phyloP scores from a whole-genome alignment of 2,329 filamentous ascomycete genomes.

The Aspergillus viridinutans region DNA sequence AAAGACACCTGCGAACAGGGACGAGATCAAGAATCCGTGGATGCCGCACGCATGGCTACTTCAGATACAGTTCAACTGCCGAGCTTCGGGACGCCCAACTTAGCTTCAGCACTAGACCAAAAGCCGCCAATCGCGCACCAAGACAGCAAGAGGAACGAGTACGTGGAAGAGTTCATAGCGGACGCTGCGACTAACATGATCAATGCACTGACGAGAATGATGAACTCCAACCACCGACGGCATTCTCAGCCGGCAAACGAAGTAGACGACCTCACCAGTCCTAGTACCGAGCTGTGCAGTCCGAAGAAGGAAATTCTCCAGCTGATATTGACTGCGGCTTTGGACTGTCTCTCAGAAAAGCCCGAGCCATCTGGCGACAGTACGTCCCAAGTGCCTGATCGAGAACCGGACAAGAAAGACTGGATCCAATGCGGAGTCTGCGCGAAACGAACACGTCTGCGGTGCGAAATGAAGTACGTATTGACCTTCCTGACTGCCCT shows the following conservation, averaged over 20 bases:
- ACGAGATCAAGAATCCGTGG: not conserved
- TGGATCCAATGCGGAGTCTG: constrained; percentile 31
- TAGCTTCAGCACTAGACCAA: constrained; percentile 9
- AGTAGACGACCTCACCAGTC: constrained; percentile 14
- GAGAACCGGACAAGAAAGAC: constrained; percentile 18
- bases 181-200: constrained; percentile 31
- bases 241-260: constrained; percentile 19
- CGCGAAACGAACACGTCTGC: constrained; percentile 27
- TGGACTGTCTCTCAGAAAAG: constrained; percentile 21
- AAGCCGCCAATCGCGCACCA: constrained; percentile 4
- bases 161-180: constrained; percentile 21
- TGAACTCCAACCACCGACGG: constrained; percentile 23
- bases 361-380: constrained; percentile 2
- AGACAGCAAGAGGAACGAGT: constrained; percentile 2
- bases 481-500: not conserved
- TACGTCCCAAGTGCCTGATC: constrained; percentile 1
- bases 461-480: constrained; percentile 37
- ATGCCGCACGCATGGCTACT: not conserved
- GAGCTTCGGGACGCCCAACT: constrained; percentile 7
- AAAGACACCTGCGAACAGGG: not conserved
- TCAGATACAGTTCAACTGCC: constrained; percentile 11
- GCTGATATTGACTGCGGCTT: constrained; percentile 26
- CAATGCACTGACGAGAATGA: constrained; percentile 30
- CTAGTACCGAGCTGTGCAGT: constrained; percentile 21
- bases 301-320: constrained; percentile 31